A percentile compares a stretch with the other conserved stretches of the same genome.
Evolutionary conservation across 768 basidiomycete species (phyloP).

Genomic region (Phallus indusiatus): DNA sequence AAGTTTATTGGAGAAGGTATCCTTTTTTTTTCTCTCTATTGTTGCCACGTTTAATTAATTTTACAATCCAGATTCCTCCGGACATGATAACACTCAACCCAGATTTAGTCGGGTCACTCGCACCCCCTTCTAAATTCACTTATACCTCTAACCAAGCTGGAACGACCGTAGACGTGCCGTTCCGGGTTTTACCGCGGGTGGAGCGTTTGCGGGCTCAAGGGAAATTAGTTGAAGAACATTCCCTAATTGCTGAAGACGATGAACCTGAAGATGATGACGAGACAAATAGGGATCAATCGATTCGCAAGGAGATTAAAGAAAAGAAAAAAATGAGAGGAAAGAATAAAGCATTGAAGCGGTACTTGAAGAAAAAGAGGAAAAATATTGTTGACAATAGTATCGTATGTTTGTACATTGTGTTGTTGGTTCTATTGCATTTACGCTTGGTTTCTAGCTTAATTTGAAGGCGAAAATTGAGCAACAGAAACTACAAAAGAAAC

Average conservation of each 20-base stretch:
- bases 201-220: constrained; percentile 68
- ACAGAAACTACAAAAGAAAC: neutral
- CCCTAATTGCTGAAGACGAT: constrained; percentile 25
- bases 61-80: constrained; percentile 61
- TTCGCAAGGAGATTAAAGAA: constrained; percentile 32
- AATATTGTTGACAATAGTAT: constrained; percentile 84
- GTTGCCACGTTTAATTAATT: neutral
- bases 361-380: constrained; percentile 84
- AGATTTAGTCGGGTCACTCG: constrained; percentile 63
- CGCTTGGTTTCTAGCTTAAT: neutral
- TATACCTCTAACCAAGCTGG: constrained; percentile 28
- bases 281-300: constrained; percentile 28
- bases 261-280: constrained; percentile 22
- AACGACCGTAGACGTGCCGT: constrained; percentile 40
- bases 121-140: constrained; percentile 50
- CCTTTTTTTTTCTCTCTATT: constrained; percentile 8
- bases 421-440: constrained; percentile 18
- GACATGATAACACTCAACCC: constrained; percentile 86
- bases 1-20: constrained; percentile 78
- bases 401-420: constrained; percentile 29
- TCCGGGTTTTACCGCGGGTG: constrained; percentile 64
- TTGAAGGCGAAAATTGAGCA: neutral
- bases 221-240: constrained; percentile 50
- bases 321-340: constrained; percentile 84
- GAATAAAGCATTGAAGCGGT: constrained; percentile 78